phyloP scores from a whole-genome alignment of 257 asterid genomes.

The Solanum medicagineum region DNA sequence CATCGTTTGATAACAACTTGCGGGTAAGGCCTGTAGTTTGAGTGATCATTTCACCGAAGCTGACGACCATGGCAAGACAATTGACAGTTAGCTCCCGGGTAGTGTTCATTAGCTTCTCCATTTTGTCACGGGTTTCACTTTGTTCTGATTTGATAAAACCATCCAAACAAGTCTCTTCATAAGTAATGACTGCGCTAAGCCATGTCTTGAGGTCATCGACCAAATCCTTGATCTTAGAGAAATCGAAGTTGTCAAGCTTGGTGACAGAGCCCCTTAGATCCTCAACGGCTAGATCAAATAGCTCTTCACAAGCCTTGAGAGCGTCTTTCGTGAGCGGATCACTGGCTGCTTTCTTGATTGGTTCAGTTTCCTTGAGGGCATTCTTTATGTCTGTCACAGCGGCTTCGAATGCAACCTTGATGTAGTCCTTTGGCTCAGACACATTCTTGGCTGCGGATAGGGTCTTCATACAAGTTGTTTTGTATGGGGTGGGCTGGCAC shows the following conservation, averaged over 20 bases:
- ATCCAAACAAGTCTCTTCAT: conserved; percentile 60
- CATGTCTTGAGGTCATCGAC: conserved; percentile 56
- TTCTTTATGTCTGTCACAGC: conserved; percentile 25
- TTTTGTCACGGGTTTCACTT: conserved; percentile 42
- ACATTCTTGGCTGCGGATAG: conserved; percentile 29
- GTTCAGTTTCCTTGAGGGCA: conserved; percentile 18
- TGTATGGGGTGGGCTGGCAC: conserved; percentile 46
- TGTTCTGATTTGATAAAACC: conserved; percentile 46
- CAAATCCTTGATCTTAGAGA: conserved; percentile 10
- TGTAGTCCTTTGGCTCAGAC: conserved; percentile 34
- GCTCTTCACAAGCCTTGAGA: conserved; percentile 30
- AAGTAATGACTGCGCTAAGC: conserved; percentile 53
- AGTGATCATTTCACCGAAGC: conserved; percentile 17
- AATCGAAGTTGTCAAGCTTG: conserved; percentile 16
- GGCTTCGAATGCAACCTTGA: conserved; percentile 30
- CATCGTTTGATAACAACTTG: conserved; percentile 6
- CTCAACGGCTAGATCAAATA: conserved; percentile 36
- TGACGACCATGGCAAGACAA: conserved; percentile 42
- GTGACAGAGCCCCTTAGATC: conserved; percentile 32
- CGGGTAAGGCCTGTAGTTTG: conserved; percentile 14
- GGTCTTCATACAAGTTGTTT: conserved; percentile 32
- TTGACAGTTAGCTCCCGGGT: conserved; percentile 41
- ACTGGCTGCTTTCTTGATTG: conserved; percentile 22
- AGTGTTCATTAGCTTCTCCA: conserved; percentile 35
- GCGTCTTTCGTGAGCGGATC: conserved; percentile 48